These are phyloP conservation scores for Xylariaceae sp. DNA, from an alignment of 2,329 filamentous ascomycete species.

Conservation along the genomic window DNA sequence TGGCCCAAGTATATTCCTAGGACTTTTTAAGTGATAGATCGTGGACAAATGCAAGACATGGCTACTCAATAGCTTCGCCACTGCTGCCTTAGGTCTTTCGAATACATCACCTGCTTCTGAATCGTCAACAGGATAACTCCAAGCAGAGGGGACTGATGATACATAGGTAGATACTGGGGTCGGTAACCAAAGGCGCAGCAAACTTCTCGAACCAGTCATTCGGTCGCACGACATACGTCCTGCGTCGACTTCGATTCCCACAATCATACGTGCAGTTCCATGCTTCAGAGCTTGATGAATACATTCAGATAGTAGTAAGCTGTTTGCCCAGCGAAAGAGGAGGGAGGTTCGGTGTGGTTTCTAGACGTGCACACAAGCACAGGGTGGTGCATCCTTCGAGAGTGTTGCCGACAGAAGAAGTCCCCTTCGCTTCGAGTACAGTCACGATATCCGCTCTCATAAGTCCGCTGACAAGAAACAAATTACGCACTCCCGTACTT, in stretches of 20 bases:
- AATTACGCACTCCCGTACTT: no score
- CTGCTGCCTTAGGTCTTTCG: not conserved
- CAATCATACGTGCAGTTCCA: not conserved
- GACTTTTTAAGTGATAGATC: not conserved
- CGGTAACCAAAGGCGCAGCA: not conserved
- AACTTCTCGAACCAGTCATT: not conserved
- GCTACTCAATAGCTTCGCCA: not conserved
- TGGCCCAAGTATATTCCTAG: not conserved
- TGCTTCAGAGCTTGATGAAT: not conserved
- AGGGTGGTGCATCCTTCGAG: not conserved
- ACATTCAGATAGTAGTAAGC: not conserved
- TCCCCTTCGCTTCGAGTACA: not conserved
- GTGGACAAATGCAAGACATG: conserved; percentile 6
- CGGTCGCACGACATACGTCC: conserved; percentile 11
- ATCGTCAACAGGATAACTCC: not conserved
- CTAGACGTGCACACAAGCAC: not conserved
- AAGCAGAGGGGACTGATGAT: not conserved
- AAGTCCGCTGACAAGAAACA: no score
- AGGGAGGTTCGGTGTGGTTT: not conserved
- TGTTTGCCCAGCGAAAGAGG: not conserved
- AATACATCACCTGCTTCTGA: conserved; percentile 7
- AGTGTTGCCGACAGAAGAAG: not conserved
- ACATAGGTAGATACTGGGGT: not conserved
- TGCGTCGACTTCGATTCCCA: not conserved
- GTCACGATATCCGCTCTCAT: not conserved